A percentile compares a stretch with the other conserved stretches of the same genome.
phyloP scores from a whole-genome alignment of 495 filamentous ascomycete genomes.

The Aspergillus mulundensis region DNA sequence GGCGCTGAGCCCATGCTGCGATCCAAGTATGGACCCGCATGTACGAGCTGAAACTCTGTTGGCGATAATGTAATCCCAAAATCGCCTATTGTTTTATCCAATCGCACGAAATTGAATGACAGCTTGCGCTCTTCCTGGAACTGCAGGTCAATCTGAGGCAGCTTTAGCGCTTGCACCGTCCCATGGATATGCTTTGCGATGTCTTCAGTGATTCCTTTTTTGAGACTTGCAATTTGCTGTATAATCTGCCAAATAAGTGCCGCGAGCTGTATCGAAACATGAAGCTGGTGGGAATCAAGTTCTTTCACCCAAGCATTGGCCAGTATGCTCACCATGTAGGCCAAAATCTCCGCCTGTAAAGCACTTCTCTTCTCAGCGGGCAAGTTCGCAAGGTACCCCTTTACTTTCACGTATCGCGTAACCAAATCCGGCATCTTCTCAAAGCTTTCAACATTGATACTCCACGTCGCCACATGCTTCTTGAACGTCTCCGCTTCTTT shows the following conservation, averaged over 20 bases:
- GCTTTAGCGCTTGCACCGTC: slow-evolving; percentile 22
- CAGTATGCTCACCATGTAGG: slow-evolving; percentile 45
- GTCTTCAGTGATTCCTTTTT: slow-evolving; percentile 24
- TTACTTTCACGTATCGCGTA: slow-evolving; percentile 40
- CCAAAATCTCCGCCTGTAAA: slow-evolving; percentile 36
- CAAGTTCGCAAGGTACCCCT: slow-evolving; percentile 37
- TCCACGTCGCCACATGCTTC: slow-evolving; percentile 10
- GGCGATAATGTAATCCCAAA: slow-evolving; percentile 24
- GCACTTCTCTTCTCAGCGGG: slow-evolving; percentile 20
- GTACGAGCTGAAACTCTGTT: slow-evolving; percentile 57
- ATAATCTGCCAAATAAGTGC: slow-evolving; percentile 20
- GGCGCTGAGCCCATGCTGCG: slow-evolving; percentile 62
- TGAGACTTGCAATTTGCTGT: slow-evolving; percentile 15
- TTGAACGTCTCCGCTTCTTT: background rate
- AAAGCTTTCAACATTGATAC: slow-evolving; percentile 14
- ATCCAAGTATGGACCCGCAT: slow-evolving; percentile 72
- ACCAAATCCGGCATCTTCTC: slow-evolving; percentile 25
- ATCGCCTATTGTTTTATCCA: slow-evolving; percentile 9
- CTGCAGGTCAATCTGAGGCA: slow-evolving; percentile 16
- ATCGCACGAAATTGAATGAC: slow-evolving; percentile 32
- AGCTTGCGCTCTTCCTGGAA: slow-evolving; percentile 16
- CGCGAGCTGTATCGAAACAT: background rate
- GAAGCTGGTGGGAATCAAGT: background rate
- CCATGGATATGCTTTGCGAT: slow-evolving; percentile 21
- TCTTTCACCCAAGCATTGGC: slow-evolving; percentile 18